phyloP scores from a whole-genome alignment of 1,284 basidiomycete genomes.

The Exsudoporus floridanus region DNA sequence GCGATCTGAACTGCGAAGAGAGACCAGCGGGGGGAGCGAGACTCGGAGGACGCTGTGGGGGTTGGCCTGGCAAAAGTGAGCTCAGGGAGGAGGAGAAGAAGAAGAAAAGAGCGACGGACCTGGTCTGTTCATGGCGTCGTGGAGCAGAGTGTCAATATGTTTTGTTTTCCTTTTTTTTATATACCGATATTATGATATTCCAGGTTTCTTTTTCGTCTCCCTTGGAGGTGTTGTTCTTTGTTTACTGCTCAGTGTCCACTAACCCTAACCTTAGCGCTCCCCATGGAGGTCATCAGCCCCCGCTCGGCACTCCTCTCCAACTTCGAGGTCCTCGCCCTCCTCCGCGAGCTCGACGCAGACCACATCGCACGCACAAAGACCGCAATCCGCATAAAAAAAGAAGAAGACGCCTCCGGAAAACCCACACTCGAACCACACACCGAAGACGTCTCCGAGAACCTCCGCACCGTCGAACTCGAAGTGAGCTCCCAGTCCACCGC shows the following conservation, averaged over 20 bases:
- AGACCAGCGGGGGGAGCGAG: conserved; percentile 64
- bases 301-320: conserved; percentile 83
- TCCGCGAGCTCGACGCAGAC: conserved; percentile 75
- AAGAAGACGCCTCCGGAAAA: conserved; percentile 52
- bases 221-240: conserved; percentile 28
- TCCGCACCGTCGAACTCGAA: conserved; percentile 88
- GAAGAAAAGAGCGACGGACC: conserved; percentile 16
- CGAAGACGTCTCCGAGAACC: conserved; percentile 70
- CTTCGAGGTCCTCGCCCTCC: conserved; percentile 80
- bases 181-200: conserved; percentile 5
- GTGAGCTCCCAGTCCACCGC: conserved; percentile 44
- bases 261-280: conserved; percentile 28
- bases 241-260: conserved; percentile 14
- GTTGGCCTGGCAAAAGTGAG: conserved; percentile 55
- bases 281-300: conserved; percentile 59
- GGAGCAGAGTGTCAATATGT: too few species aligned
- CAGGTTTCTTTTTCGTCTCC: conserved; percentile 18
- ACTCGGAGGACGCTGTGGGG: conserved; percentile 73
- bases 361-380: conserved; percentile 65
- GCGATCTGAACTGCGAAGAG: conserved; percentile 61
- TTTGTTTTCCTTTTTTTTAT: not conserved
- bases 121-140: conserved; percentile 36
- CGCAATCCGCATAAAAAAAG: conserved; percentile 67
- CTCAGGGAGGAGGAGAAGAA: not conserved
- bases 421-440: conserved; percentile 38